These are phyloP conservation scores for Hypoxylon cercidicola DNA, from an alignment of 495 filamentous ascomycete genomes.

Conservation along the genomic window DNA sequence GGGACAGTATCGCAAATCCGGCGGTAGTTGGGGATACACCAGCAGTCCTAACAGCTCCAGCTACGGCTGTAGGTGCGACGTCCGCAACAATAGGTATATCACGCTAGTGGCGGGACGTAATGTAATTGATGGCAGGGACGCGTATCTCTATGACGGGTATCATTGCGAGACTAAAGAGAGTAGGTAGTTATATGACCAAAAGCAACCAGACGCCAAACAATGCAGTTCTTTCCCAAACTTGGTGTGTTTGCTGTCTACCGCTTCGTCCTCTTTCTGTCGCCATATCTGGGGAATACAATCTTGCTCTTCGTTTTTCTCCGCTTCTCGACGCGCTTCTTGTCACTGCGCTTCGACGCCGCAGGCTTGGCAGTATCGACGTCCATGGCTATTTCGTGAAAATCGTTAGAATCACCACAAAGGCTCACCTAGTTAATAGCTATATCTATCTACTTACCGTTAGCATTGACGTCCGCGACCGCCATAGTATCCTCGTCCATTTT, in stretches of 20 bases:
- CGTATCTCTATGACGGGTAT: slow-evolving; percentile 34
- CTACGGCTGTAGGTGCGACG: slow-evolving; percentile 4
- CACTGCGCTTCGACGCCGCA: slow-evolving; percentile 40
- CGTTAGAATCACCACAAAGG: slow-evolving; percentile 26
- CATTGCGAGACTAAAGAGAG: slow-evolving; percentile 32
- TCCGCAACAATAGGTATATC: neutral
- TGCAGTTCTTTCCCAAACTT: slow-evolving; percentile 4
- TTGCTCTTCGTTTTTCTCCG: slow-evolving; percentile 58
- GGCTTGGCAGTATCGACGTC: slow-evolving; percentile 57
- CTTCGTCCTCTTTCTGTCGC: slow-evolving; percentile 56
- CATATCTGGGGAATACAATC: slow-evolving; percentile 63
- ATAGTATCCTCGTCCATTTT: slow-evolving; percentile 46
- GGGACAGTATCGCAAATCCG: neutral
- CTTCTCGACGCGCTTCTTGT: slow-evolving; percentile 57
- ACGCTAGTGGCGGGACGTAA: neutral
- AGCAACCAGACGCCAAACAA: slow-evolving; percentile 34
- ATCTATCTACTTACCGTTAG: slow-evolving; percentile 48
- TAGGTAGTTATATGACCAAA: slow-evolving; percentile 29
- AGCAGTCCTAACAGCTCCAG: neutral
- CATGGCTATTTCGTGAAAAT: slow-evolving; percentile 49
- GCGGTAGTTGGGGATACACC: slow-evolving; percentile 1
- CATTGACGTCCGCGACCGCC: slow-evolving; percentile 16
- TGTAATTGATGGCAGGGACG: slow-evolving; percentile 14
- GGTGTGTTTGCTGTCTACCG: slow-evolving; percentile 29
- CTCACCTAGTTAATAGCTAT: too few species aligned